Evolutionary conservation across 352 stramenopile genomes (phyloP), one percentile per base, ranked within the genome.

Genomic region (Plasmopara muralis): DNA sequence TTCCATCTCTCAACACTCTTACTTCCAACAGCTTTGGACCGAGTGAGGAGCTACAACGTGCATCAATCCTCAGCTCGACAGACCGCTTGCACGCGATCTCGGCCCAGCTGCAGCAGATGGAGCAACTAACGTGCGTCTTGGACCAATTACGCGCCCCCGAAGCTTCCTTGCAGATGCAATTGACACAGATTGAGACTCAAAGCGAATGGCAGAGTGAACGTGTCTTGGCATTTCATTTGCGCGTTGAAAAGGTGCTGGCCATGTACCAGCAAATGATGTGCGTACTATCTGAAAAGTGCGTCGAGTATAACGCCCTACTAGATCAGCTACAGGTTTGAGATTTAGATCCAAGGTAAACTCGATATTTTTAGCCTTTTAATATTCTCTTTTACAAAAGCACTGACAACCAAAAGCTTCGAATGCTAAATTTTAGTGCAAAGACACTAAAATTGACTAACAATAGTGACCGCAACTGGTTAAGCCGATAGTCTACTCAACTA

Each of bases 231-330:
- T 41, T 85, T 41, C 77, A 88, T 46, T 48, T 48, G 10, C 62
- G 72, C 47, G 65, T 85, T 29, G 70, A 85, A 47, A 68, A 68
- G 3, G 44, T 85, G 47, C 62, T 87, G 29, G 42, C 58, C 14
- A 62, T 66, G 15, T 85, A 88, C 61, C 74, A 83, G 63, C 68
- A 85, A 55, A 76, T 85, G 74, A 71, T 88, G 43, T 68, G 80
- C 62, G 62, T 84, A 43, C 53, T 87, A 50, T 87, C 77, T 2
- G 70, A 83, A 58, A 87, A 87, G 52, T 84, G 69, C 48, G 76
- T 85, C 59, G 73, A 87, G 67, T 78, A 72, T 62, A 76, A 67
- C 41, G 47, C 64, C 9, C 44, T 87, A 30, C 56, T 87, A 48
- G 69, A 87, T 20, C 69, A 87, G 44, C 43, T 87, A 5, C 53